Conservation (phyloP, 345 rosid species). For the Linum lewisii region DNA sequence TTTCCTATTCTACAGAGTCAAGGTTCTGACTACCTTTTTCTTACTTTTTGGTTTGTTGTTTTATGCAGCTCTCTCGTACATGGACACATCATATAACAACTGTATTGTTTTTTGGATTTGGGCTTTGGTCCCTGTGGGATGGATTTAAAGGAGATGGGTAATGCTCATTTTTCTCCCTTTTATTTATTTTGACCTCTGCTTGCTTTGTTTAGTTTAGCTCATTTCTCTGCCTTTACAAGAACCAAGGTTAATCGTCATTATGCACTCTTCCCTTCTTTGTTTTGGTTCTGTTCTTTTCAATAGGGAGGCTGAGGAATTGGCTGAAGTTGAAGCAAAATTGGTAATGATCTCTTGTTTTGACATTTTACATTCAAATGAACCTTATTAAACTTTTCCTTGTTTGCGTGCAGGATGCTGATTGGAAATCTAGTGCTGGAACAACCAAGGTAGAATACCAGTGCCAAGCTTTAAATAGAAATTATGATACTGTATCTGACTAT, state of each 20-base stretch:
- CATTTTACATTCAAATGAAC: constrained; percentile 7
- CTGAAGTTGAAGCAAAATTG: constrained; percentile 84
- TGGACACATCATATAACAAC: constrained; percentile 87
- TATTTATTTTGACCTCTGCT: constrained; percentile 4
- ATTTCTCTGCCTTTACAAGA: background rate
- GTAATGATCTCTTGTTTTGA: constrained; percentile 28
- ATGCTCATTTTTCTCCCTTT: constrained; percentile 6
- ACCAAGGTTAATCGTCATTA: background rate
- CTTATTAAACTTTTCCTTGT: constrained; percentile 10
- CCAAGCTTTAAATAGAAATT: background rate
- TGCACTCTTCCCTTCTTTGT: constrained; percentile 1
- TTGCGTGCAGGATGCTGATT: constrained; percentile 55
- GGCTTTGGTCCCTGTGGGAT: constrained; percentile 88
- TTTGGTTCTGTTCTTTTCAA: constrained; percentile 13
- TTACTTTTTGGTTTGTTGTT: constrained; percentile 4
- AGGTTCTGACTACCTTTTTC: background rate
- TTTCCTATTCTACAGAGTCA: background rate
- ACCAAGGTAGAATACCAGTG: constrained; percentile 36
- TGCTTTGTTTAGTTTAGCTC: background rate
- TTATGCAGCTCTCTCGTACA: constrained; percentile 71
- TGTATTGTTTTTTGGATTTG: constrained; percentile 71
- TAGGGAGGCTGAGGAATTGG: constrained; percentile 74
- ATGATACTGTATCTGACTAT: background rate
- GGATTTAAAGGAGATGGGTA: constrained; percentile 65
- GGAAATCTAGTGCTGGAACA: constrained; percentile 37